Conservation (phyloP, 495 filamentous ascomycete genomes). For the Bacidia gigantensis region DNA sequence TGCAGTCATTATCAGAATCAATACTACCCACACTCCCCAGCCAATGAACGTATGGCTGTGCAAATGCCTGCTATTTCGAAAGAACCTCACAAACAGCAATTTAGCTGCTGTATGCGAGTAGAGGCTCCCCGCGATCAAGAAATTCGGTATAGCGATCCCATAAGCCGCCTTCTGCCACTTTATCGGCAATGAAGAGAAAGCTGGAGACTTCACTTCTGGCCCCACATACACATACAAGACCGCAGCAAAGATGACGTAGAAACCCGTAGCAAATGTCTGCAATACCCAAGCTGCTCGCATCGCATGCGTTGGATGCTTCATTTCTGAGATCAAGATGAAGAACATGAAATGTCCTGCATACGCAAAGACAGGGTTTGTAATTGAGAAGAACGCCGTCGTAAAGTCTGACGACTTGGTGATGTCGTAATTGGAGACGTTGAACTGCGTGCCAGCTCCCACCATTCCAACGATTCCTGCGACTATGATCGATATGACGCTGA, state of each 20-base stretch:
- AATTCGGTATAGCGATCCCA: conserved; percentile 20
- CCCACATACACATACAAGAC: conserved; percentile 41
- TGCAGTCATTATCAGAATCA: conserved; percentile 33
- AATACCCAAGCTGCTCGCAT: conserved; percentile 39
- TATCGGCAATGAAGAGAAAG: conserved; percentile 35
- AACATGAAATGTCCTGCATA: conserved; percentile 36
- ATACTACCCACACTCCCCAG: conserved; percentile 33
- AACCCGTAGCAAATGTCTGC: conserved; percentile 32
- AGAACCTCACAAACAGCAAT: conserved; percentile 34
- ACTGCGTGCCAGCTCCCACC: conserved; percentile 27
- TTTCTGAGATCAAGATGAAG: conserved; percentile 44
- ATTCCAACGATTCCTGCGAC: conserved; percentile 30
- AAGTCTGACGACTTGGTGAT: conserved; percentile 20
- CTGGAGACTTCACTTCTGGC: conserved; percentile 33
- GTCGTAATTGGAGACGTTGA: conserved; percentile 17
- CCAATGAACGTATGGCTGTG: conserved; percentile 36
- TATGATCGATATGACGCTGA: conserved; percentile 23
- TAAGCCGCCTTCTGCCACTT: conserved; percentile 36
- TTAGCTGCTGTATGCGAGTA: conserved; percentile 41
- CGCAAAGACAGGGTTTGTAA: conserved; percentile 32
- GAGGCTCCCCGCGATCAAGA: conserved; percentile 36
- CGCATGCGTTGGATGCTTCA: conserved; percentile 42
- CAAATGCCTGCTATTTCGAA: conserved; percentile 32
- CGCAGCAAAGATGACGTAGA: conserved; percentile 40
- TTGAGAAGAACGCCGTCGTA: conserved; percentile 25